A percentile compares a stretch with the other conserved stretches of the same genome.
Conservation (phyloP, 2,329 filamentous ascomycete species). For the Apiospora hydei region DNA sequence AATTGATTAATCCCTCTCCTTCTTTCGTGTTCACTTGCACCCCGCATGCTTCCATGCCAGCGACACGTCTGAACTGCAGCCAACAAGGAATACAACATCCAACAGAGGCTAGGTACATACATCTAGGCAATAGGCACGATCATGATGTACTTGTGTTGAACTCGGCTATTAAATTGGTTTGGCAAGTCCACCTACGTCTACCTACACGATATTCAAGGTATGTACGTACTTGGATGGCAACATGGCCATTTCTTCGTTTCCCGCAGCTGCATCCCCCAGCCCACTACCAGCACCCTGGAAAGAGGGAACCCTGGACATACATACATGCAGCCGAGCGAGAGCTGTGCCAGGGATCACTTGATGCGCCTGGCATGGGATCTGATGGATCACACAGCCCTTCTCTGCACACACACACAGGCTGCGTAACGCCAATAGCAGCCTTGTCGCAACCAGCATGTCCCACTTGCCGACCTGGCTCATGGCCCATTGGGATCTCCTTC, state of each 20-base stretch:
- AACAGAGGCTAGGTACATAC: neutral
- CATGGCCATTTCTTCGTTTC: too few relatives aligned
- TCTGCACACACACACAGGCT: neutral
- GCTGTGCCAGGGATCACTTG: neutral
- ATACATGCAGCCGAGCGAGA: neutral
- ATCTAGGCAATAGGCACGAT: too few relatives aligned
- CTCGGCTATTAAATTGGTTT: neutral
- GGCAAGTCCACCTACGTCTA: too few relatives aligned
- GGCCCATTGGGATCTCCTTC: neutral
- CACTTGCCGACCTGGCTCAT: neutral
- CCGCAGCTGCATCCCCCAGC: neutral
- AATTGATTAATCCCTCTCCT: neutral
- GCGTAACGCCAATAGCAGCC: conserved; percentile 9
- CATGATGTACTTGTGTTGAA: neutral
- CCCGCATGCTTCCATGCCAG: neutral
- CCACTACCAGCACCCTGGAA: neutral
- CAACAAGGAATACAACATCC: neutral
- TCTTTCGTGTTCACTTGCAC: neutral
- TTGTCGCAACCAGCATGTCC: neutral
- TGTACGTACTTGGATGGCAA: too few relatives aligned
- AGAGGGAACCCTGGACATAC: neutral
- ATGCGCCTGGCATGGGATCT: neutral
- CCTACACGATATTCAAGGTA: too few relatives aligned
- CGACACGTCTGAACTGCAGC: neutral
- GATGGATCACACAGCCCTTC: conserved; percentile 5